phyloP scores from a whole-genome alignment of 305 asterid species.

The Euphrasia arctica region DNA sequence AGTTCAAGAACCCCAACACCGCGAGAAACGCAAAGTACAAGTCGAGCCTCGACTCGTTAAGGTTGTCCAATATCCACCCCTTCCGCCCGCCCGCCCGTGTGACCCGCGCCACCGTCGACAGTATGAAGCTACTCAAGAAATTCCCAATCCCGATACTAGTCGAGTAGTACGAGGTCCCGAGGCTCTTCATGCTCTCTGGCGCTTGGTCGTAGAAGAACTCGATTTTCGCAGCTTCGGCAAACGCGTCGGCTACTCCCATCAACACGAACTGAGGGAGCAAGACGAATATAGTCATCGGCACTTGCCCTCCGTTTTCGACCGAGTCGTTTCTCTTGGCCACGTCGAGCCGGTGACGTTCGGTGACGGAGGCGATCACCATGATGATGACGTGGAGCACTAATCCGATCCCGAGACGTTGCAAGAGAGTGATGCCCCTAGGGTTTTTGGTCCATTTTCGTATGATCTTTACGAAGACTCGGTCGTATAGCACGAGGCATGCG shows the following conservation, averaged over 20 bases:
- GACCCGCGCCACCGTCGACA: conserved; percentile 43
- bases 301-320: conserved; percentile 34
- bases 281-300: conserved; percentile 54
- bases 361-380: conserved; percentile 48
- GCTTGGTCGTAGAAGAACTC: conserved; percentile 77
- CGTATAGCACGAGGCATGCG: conserved; percentile 42
- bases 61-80: conserved; percentile 58
- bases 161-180: conserved; percentile 59
- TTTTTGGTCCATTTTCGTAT: conserved; percentile 45
- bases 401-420: conserved; percentile 60
- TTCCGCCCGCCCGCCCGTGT: conserved; percentile 40
- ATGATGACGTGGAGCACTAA: conserved; percentile 43
- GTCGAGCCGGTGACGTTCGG: conserved; percentile 47
- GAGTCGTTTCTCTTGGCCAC: conserved; percentile 44
- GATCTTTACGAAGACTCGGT: conserved; percentile 40
- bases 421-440: conserved; percentile 49
- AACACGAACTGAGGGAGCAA: conserved; percentile 62
- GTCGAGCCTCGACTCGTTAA: conserved; percentile 60
- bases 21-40: conserved; percentile 53
- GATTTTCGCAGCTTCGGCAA: conserved; percentile 46
- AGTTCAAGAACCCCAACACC: conserved; percentile 39
- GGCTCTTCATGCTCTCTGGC: conserved; percentile 72
- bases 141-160: conserved; percentile 51
- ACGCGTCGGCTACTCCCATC: conserved; percentile 64
- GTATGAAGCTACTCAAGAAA: conserved; percentile 50